Evolutionary conservation across 2,329 filamentous ascomycete genomes (phyloP), one percentile per base, ranked within the genome.

Genomic region (Xylaria sp.): DNA sequence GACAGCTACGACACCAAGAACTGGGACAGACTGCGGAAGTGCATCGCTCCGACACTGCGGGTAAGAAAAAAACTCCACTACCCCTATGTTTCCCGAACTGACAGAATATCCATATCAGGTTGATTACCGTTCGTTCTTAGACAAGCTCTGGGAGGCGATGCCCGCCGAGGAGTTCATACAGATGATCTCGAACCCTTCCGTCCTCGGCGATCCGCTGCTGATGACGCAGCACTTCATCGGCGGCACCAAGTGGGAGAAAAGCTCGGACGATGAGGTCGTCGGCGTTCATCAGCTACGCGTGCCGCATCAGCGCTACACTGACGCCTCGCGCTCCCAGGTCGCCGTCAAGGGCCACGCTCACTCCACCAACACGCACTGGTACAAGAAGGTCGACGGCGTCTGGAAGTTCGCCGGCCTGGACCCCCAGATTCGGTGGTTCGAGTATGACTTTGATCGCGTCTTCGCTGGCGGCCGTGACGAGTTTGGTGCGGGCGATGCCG

Each of bases 121-220:
- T 75, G 92, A 94, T 83, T 94, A 94, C 85, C 88, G 86, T 60
- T 84, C 86, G 49, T 88, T 90, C 79, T 84, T 88, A 62, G 83
- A 88, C 78, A 86, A 86, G 76, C 78, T 86, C 65, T 90, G 88
- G 88, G 85, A 87, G 58, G 83, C 84, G 59, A 90, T 91, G 87
- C 82, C 86, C 1, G 86, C 87, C 0, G 83, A 86, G 2, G 87
- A 90, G n/a, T 91, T 86, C 80, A 81, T 90, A 76, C 75, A 79
- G 71, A 90, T 91, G 87, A 82, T 89, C 73, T 87, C 86, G 31
- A 83, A 84, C 75, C 79, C 82, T 23, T 79, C 82, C 2, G 88
- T 91, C 69, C 82, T 91, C 31, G 89, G 89, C 68, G 87, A 90
- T 80, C 85, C 85, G 41, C 83, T 86, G 23, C 82, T 91, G 66